Conservation (phyloP, 2,329 filamentous ascomycete genomes). For the Penicillium sp. region DNA sequence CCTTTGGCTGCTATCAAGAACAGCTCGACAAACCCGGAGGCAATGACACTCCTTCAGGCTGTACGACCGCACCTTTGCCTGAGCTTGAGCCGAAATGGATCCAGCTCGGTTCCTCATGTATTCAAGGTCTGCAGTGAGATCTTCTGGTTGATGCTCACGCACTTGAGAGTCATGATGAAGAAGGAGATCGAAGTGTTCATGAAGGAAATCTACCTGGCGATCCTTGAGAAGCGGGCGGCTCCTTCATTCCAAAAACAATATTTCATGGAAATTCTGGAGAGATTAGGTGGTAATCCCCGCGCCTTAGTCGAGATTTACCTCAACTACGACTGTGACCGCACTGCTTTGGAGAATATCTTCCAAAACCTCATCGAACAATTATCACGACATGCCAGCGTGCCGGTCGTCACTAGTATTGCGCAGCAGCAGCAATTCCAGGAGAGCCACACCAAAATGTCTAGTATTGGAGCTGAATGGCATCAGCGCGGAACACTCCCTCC, state of each 20-base stretch:
- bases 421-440: conserved; percentile 90
- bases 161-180: conserved; percentile 92
- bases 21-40: conserved; percentile 78
- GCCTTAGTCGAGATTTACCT: conserved; percentile 93
- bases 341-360: conserved; percentile 92
- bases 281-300: conserved; percentile 80
- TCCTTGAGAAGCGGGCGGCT: conserved; percentile 83
- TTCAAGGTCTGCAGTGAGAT: conserved; percentile 97
- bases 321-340: conserved; percentile 96
- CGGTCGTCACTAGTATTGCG: conserved; percentile 70
- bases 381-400: conserved; percentile 78
- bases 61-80: conserved; percentile 97
- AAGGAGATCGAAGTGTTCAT: conserved; percentile 98
- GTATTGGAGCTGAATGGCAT: conserved; percentile 75
- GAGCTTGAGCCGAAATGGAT: conserved; percentile 90
- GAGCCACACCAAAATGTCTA: conserved; percentile 62
- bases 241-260: conserved; percentile 89
- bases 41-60: conserved; percentile 88
- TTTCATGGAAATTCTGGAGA: conserved; percentile 81
- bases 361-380: conserved; percentile 92
- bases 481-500: conserved; percentile 82
- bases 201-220: conserved; percentile 93
- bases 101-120: conserved; percentile 85
- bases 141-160: conserved; percentile 96
- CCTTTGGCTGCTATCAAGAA: conserved; percentile 90